Percentiles rank a stretch among this genome's conserved stretches.
Conservation (phyloP, 225 moss, liverwort and hornwort genomes). For the Marchantia polymorpha region DNA sequence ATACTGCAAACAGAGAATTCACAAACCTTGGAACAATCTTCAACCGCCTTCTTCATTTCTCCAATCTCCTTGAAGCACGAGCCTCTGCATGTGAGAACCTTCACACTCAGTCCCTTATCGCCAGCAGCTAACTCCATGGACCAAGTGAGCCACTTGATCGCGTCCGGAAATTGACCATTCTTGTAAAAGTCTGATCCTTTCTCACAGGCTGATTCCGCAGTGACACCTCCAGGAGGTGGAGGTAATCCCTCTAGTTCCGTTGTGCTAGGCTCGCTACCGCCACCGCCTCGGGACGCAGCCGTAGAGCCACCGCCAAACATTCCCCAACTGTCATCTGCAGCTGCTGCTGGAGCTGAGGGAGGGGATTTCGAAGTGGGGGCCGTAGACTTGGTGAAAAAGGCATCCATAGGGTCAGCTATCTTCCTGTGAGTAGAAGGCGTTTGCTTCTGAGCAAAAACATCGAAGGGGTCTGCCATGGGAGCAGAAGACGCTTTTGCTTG, state of each 20-base stretch:
- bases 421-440: constrained; percentile 36
- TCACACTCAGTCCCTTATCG: constrained; percentile 44
- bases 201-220: constrained; percentile 51
- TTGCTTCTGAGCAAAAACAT: constrained; percentile 51
- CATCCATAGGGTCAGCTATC: constrained; percentile 44
- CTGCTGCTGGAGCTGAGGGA: constrained; percentile 30
- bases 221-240: constrained; percentile 76
- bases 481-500: constrained; percentile 27
- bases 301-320: constrained; percentile 58
- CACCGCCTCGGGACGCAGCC: constrained; percentile 18
- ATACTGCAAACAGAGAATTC: too few species aligned
- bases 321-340: constrained; percentile 76
- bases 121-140: constrained; percentile 59
- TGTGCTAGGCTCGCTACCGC: constrained; percentile 61
- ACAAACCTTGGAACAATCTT: constrained; percentile 81
- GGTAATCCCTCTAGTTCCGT: constrained; percentile 94
- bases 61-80: constrained; percentile 98
- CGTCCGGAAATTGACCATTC: constrained; percentile 92
- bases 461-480: constrained; percentile 53
- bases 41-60: constrained; percentile 94
- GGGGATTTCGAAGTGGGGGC: constrained; percentile 29
- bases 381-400: constrained; percentile 42
- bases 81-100: constrained; percentile 71
- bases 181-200: constrained; percentile 84
- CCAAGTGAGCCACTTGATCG: constrained; percentile 99